Conservation (phyloP, 2,329 filamentous ascomycete species). For the Anisogramma anomala region DNA sequence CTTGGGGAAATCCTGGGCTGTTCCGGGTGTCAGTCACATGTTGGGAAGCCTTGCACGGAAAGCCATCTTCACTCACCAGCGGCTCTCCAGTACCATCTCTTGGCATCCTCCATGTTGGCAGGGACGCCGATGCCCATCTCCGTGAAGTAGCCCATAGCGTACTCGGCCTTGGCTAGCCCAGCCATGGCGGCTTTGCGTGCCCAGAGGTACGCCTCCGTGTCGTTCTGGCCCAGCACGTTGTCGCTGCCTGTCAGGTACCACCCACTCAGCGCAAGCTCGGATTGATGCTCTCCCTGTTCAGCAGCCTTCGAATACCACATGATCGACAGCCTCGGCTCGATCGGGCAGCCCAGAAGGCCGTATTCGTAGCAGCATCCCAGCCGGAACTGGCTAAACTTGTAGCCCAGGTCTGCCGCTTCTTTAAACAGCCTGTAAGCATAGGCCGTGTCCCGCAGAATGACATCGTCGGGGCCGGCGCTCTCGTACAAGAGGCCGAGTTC, state of each 20-base stretch:
- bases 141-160: conserved; percentile 96
- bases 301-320: conserved; percentile 90
- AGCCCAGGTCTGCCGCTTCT: conserved; percentile 77
- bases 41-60: background rate
- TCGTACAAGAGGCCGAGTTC: conserved; percentile 64
- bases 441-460: conserved; percentile 66
- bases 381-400: conserved; percentile 89
- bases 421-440: conserved; percentile 76
- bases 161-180: conserved; percentile 85
- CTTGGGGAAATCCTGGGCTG: conserved; percentile 90
- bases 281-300: conserved; percentile 86
- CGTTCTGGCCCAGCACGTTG: conserved; percentile 78
- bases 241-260: conserved; percentile 92
- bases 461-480: conserved; percentile 53
- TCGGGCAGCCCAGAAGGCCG: conserved; percentile 66
- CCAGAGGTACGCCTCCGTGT: conserved; percentile 96
- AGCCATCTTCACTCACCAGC: conserved; percentile 60
- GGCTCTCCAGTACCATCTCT: conserved; percentile 95
- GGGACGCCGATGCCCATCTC: conserved; percentile 86
- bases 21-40: conserved; percentile 14
- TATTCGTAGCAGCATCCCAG: conserved; percentile 86
- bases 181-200: conserved; percentile 83
- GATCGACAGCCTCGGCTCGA: conserved; percentile 77
- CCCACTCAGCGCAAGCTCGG: conserved; percentile 72
- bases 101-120: conserved; percentile 84